Evolutionary conservation across 1,284 basidiomycete genomes (phyloP).

Genomic region (Microbotryomycetes sp.): DNA sequence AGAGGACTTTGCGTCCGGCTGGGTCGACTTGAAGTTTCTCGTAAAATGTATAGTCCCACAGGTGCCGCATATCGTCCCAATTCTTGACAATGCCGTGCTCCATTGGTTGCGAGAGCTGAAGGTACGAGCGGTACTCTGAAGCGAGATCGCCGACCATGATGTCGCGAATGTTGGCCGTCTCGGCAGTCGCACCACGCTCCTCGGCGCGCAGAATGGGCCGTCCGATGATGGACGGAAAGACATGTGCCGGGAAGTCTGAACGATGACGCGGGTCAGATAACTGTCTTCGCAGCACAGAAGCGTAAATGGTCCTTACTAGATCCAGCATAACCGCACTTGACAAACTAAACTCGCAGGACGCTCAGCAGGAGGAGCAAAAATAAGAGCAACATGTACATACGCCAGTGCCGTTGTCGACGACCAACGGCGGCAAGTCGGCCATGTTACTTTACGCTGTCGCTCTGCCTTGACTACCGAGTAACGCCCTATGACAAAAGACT

Average conservation of each 20-base stretch:
- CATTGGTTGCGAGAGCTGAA: conserved; percentile 96
- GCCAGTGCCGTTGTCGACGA: conserved; percentile 96
- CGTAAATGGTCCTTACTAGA: conserved; percentile 54
- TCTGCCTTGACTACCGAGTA: too few relatives aligned
- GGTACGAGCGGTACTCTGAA: conserved; percentile 83
- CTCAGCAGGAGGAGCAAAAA: too few relatives aligned
- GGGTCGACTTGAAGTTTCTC: conserved; percentile 90
- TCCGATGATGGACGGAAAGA: conserved; percentile 94
- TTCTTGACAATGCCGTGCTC: conserved; percentile 98
- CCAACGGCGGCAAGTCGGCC: conserved; percentile 55
- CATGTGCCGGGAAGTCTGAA: conserved; percentile 87
- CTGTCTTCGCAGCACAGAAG: background rate
- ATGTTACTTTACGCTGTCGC: too few relatives aligned
- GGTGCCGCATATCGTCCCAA: conserved; percentile 97
- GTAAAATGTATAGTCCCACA: conserved; percentile 98
- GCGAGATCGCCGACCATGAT: conserved; percentile 67
- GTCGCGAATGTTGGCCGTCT: conserved; percentile 69
- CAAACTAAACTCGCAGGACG: too few relatives aligned
- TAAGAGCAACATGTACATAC: conserved; percentile 49
- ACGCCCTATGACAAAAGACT: too few relatives aligned
- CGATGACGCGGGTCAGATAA: conserved; percentile 16
- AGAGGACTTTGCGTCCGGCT: conserved; percentile 76
- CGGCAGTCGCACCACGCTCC: conserved; percentile 61
- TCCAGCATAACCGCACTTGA: conserved; percentile 96
- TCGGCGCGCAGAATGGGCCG: conserved; percentile 95